phyloP scores from a whole-genome alignment of 441 rosid genomes.

The Capsella rubella region DNA sequence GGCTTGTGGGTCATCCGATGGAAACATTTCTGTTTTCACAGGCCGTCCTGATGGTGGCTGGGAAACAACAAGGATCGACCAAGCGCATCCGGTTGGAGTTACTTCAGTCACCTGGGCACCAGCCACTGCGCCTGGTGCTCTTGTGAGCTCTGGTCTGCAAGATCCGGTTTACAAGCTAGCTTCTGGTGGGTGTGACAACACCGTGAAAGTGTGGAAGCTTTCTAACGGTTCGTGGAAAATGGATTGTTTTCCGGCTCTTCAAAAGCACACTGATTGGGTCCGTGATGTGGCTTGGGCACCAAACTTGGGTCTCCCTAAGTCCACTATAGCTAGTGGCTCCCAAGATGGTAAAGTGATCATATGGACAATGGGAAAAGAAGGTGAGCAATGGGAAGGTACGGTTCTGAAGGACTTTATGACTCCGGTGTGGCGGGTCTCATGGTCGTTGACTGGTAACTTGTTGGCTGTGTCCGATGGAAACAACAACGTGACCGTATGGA shows the following conservation, averaged over 20 bases:
- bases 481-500: slow-evolving; percentile 78
- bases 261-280: slow-evolving; percentile 76
- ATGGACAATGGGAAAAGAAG: slow-evolving; percentile 84
- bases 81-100: slow-evolving; percentile 74
- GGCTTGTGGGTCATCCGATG: slow-evolving; percentile 78
- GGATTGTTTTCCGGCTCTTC: slow-evolving; percentile 85
- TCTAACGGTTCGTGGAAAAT: slow-evolving; percentile 68
- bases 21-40: slow-evolving; percentile 65
- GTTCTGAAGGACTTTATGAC: slow-evolving; percentile 74
- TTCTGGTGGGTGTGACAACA: slow-evolving; percentile 80
- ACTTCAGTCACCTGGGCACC: slow-evolving; percentile 76
- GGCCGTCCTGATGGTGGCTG: slow-evolving; percentile 68
- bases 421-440: slow-evolving; percentile 86
- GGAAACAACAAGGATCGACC: slow-evolving; percentile 69
- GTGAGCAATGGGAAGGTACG: slow-evolving; percentile 82
- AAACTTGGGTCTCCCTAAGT: slow-evolving; percentile 89
- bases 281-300: slow-evolving; percentile 90
- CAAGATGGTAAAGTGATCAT: slow-evolving; percentile 82
- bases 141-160: slow-evolving; percentile 58
- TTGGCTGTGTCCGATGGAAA: slow-evolving; percentile 82
- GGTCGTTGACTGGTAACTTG: slow-evolving; percentile 89
- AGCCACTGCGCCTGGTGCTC: slow-evolving; percentile 61
- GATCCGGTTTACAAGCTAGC: slow-evolving; percentile 68
- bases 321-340: slow-evolving; percentile 82
- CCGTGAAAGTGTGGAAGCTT: slow-evolving; percentile 83